phyloP scores from a whole-genome alignment of 1,284 basidiomycete species.

The Malassezia arunalokei region DNA sequence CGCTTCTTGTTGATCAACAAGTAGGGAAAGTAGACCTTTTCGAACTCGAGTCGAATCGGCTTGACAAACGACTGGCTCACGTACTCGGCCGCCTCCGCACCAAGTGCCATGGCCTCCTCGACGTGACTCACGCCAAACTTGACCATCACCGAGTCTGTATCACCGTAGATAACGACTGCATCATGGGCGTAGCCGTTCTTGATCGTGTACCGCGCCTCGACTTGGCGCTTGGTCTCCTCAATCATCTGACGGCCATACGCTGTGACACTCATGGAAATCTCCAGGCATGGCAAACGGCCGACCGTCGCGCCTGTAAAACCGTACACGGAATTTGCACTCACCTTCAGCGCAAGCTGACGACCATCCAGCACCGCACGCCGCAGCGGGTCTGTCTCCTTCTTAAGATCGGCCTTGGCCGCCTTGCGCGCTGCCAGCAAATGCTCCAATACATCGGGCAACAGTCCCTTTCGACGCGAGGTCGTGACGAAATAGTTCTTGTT shows the following conservation, averaged over 20 bases:
- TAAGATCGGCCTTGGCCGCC: conserved; percentile 43
- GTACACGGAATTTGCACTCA: conserved; percentile 46
- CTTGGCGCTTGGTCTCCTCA: conserved; percentile 39
- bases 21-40: conserved; percentile 46
- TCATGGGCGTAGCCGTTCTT: conserved; percentile 45
- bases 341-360: conserved; percentile 43
- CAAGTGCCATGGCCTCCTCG: conserved; percentile 48
- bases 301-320: conserved; percentile 45
- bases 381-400: conserved; percentile 45
- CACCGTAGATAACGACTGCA: conserved; percentile 44
- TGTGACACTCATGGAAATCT: conserved; percentile 46
- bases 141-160: conserved; percentile 47
- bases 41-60: conserved; percentile 46
- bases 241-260: conserved; percentile 46
- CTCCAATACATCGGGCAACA: conserved; percentile 41
- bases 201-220: conserved; percentile 41
- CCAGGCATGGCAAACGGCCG: conserved; percentile 43
- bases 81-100: conserved; percentile 82
- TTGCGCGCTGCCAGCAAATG: conserved; percentile 40
- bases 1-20: conserved; percentile 46
- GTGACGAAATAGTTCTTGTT: conserved; percentile 46
- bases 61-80: conserved; percentile 51
- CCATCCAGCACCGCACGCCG: conserved; percentile 44
- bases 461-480: conserved; percentile 33
- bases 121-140: conserved; percentile 41